Evolutionary conservation across 495 filamentous ascomycete species (phyloP).

Genomic region (Talaromyces nanjingensis): DNA sequence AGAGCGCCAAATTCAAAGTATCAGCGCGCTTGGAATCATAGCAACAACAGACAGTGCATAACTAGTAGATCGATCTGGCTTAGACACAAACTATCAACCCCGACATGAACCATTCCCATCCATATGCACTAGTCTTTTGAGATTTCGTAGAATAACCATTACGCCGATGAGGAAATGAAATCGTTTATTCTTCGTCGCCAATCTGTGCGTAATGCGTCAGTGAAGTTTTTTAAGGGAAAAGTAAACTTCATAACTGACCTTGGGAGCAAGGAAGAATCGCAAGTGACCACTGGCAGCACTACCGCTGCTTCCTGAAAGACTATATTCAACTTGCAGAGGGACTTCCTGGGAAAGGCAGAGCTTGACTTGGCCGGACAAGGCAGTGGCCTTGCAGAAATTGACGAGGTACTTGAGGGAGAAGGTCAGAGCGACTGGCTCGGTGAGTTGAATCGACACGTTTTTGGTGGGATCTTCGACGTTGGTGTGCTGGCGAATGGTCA

Average conservation of each 20-base stretch:
- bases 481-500: conserved; percentile 82
- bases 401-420: conserved; percentile 99
- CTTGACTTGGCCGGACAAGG: conserved; percentile 73
- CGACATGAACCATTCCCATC: not conserved
- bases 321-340: conserved; percentile 90
- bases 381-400: conserved; percentile 98
- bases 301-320: conserved; percentile 28
- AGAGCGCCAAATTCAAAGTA: not conserved
- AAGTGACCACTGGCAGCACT: conserved; percentile 70
- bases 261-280: conserved; percentile 95
- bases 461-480: conserved; percentile 85
- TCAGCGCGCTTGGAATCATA: not conserved
- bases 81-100: not conserved
- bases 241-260: no score
- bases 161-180: conserved; percentile 1
- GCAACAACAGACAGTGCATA: no score
- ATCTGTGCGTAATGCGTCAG: conserved; percentile 45
- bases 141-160: conserved; percentile 6
- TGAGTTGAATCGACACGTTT: conserved; percentile 82
- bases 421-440: conserved; percentile 88
- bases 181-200: conserved; percentile 76
- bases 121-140: not conserved
- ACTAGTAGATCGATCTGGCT: not conserved
- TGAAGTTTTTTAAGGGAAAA: no score
- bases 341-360: conserved; percentile 94